These are phyloP conservation scores for Tetrahymena borealis DNA, from an alignment of 73 alveolate genomes.

Conservation along the genomic window DNA sequence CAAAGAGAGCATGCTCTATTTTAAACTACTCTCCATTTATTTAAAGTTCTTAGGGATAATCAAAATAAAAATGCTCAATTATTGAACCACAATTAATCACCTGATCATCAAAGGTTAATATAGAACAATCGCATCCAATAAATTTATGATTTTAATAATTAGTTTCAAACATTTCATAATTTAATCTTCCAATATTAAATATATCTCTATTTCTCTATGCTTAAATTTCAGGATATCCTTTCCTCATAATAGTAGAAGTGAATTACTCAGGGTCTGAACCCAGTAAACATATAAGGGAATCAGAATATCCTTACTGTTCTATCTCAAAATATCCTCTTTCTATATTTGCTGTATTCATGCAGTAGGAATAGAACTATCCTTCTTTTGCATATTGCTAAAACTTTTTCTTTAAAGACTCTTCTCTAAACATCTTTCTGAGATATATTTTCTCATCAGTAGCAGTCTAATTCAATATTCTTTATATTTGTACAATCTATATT, in stretches of 20 bases:
- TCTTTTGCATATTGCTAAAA: neutral
- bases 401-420: neutral
- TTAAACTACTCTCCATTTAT: neutral
- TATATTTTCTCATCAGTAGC: neutral
- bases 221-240: neutral
- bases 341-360: neutral
- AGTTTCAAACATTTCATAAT: neutral
- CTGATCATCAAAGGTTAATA: neutral
- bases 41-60: neutral
- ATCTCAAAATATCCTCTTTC: neutral
- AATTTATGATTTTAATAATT: neutral
- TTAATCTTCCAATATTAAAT: neutral
- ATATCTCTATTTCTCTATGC: neutral
- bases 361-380: neutral
- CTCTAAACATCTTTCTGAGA: neutral
- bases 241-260: neutral
- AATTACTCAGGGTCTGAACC: neutral
- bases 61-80: neutral
- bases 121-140: neutral
- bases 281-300: neutral
- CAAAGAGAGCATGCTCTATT: neutral
- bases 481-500: neutral
- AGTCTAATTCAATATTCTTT: neutral
- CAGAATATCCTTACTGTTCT: neutral
- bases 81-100: neutral